Conservation (phyloP, 257 asterid species). For the Salvia miltiorrhiza region DNA sequence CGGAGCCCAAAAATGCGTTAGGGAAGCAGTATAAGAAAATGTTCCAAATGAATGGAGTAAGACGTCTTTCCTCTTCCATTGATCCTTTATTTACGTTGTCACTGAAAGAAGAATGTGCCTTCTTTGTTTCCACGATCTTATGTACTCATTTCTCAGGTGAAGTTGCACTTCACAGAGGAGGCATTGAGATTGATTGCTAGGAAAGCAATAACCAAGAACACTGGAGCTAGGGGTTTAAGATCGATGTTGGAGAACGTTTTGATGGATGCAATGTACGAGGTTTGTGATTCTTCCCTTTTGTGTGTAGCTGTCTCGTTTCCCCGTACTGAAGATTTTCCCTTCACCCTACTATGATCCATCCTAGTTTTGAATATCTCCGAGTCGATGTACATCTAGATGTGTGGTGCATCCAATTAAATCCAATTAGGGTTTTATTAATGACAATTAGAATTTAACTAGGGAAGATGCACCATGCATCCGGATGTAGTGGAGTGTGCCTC, state of each 20-base stretch:
- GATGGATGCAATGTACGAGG: conserved; percentile 99
- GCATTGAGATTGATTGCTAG: conserved; percentile 85
- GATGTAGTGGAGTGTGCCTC: too few relatives aligned
- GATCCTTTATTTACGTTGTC: background rate
- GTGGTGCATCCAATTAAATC: too few relatives aligned
- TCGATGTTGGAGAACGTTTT: conserved; percentile 81
- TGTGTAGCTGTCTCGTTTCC: conserved; percentile 2
- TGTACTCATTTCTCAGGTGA: conserved; percentile 55
- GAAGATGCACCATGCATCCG: too few relatives aligned
- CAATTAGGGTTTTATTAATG: too few relatives aligned
- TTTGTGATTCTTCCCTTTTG: conserved; percentile 24
- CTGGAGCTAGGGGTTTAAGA: conserved; percentile 95
- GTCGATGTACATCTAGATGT: too few relatives aligned
- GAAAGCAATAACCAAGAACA: conserved; percentile 82
- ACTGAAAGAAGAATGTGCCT: background rate
- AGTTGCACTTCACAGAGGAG: conserved; percentile 82
- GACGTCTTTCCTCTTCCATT: conserved; percentile 18
- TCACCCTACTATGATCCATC: too few relatives aligned
- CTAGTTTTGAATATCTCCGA: too few relatives aligned
- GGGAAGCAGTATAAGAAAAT: conserved; percentile 95
- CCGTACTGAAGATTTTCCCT: too few relatives aligned
- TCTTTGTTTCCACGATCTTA: background rate
- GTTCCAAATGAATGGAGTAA: conserved; percentile 96
- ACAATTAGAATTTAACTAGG: too few relatives aligned
- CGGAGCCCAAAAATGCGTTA: conserved; percentile 93